These are phyloP conservation scores for Gentiana macrophylla DNA, from an alignment of 257 asterid genomes.

Conservation along the genomic window DNA sequence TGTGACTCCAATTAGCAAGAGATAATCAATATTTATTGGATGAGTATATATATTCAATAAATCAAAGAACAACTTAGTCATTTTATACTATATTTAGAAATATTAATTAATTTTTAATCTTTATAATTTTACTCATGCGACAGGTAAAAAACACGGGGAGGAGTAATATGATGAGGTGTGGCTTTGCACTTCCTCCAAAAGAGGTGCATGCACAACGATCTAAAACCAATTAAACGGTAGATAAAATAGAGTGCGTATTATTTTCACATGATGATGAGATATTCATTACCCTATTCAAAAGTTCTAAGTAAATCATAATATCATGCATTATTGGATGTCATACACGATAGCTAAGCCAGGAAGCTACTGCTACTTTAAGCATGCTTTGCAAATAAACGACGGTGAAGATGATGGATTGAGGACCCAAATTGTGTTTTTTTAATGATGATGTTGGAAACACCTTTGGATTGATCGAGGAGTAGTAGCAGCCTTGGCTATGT, in stretches of 20 bases:
- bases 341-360: not conserved
- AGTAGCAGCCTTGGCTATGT: slow-evolving; percentile 34
- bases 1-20: too few relatives aligned
- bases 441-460: slow-evolving; percentile 26
- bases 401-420: slow-evolving; percentile 42
- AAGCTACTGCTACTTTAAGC: slow-evolving; percentile 10
- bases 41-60: too few relatives aligned
- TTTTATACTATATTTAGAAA: too few relatives aligned
- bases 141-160: too few relatives aligned
- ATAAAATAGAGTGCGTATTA: slow-evolving; percentile 1
- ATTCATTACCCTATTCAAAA: slow-evolving; percentile 51
- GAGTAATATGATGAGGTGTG: slow-evolving; percentile 10
- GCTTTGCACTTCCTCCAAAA: slow-evolving; percentile 13
- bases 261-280: slow-evolving; percentile 28
- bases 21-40: too few relatives aligned
- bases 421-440: slow-evolving; percentile 28
- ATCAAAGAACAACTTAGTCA: too few relatives aligned
- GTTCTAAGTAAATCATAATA: slow-evolving; percentile 5
- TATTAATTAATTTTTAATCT: too few relatives aligned
- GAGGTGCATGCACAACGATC: slow-evolving; percentile 12
- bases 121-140: too few relatives aligned
- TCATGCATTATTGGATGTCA: slow-evolving; percentile 19
- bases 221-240: slow-evolving; percentile 15
- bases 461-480: slow-evolving; percentile 79
- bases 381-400: slow-evolving; percentile 50